These are phyloP conservation scores for Boletus rufocinnamomeus DNA, from an alignment of 768 basidiomycete species.

Conservation along the genomic window DNA sequence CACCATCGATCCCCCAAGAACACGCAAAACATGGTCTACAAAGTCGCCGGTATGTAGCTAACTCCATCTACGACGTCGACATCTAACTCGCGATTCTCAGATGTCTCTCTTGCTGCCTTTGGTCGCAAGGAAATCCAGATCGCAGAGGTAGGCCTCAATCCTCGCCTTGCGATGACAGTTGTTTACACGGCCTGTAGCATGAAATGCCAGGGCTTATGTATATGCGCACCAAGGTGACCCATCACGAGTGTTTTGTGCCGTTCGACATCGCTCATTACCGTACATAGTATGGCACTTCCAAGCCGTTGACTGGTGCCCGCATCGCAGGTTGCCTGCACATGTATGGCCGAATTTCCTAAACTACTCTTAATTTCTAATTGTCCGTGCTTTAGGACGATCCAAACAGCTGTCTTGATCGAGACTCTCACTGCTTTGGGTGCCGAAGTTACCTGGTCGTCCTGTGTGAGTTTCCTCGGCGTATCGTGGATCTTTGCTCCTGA, in stretches of 20 bases:
- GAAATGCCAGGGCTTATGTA: constrained; percentile 98
- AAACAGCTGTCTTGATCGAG: constrained; percentile 98
- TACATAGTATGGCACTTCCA: constrained; percentile 67
- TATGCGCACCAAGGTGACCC: constrained; percentile 78
- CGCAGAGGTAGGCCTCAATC: constrained; percentile 73
- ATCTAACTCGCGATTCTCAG: constrained; percentile 40
- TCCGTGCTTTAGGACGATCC: constrained; percentile 79
- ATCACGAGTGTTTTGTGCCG: constrained; percentile 2
- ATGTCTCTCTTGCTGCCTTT: constrained; percentile 97
- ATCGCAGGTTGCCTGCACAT: constrained; percentile 99
- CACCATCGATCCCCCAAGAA: constrained; percentile 21
- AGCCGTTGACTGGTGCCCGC: constrained; percentile 93
- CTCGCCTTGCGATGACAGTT: constrained; percentile 13
- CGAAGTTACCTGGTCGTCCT: constrained; percentile 98
- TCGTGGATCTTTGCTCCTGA: not conserved
- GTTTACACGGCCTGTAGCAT: constrained; percentile 49
- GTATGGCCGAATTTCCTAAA: constrained; percentile 45
- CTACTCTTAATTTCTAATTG: not conserved
- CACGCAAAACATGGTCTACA: constrained; percentile 67
- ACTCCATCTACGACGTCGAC: not conserved
- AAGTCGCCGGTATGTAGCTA: constrained; percentile 72
- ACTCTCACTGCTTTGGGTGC: constrained; percentile 94
- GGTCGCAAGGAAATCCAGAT: constrained; percentile 99
- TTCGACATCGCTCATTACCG: constrained; percentile 13
- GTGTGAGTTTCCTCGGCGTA: constrained; percentile 52